phyloP scores from a whole-genome alignment of 768 basidiomycete genomes.

The Phlebiopsis flavidoalba region DNA sequence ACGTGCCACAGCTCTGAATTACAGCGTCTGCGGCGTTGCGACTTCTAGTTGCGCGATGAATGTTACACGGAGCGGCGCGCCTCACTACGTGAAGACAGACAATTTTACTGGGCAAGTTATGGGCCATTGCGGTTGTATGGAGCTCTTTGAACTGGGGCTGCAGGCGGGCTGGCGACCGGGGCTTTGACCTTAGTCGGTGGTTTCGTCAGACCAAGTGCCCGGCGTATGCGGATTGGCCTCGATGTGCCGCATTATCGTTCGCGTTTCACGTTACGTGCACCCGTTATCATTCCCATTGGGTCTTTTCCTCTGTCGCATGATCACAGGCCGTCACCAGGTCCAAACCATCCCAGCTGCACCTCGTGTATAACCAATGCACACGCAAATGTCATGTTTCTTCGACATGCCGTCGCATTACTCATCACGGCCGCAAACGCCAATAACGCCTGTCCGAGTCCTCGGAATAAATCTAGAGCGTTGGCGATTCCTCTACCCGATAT shows the following conservation, averaged over 20 bases:
- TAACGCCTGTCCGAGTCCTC: constrained; percentile 28
- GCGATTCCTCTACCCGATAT: constrained; percentile 36
- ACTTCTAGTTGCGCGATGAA: constrained; percentile 32
- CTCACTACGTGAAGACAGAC: constrained; percentile 23
- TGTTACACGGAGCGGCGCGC: constrained; percentile 35
- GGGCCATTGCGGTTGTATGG: constrained; percentile 52
- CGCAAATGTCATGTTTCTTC: constrained; percentile 52
- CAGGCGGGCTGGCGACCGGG: constrained; percentile 69
- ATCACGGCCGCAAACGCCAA: constrained; percentile 34
- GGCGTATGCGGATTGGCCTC: constrained; percentile 64
- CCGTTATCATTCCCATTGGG: neutral
- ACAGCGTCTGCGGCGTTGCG: neutral
- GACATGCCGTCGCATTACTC: constrained; percentile 49
- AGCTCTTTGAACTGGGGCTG: constrained; percentile 74
- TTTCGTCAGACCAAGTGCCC: constrained; percentile 60
- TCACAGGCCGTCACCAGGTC: constrained; percentile 31
- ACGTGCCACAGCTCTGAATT: neutral
- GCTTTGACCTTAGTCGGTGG: constrained; percentile 56
- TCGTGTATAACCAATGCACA: constrained; percentile 66
- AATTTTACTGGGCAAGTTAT: constrained; percentile 30
- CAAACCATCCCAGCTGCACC: constrained; percentile 56
- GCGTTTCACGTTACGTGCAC: constrained; percentile 38
- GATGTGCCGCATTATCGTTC: constrained; percentile 60
- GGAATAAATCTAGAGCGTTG: constrained; percentile 30
- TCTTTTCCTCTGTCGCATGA: neutral